These are phyloP conservation scores for Chalara sp. DNA, from an alignment of 2,329 filamentous ascomycete species.

Conservation along the genomic window DNA sequence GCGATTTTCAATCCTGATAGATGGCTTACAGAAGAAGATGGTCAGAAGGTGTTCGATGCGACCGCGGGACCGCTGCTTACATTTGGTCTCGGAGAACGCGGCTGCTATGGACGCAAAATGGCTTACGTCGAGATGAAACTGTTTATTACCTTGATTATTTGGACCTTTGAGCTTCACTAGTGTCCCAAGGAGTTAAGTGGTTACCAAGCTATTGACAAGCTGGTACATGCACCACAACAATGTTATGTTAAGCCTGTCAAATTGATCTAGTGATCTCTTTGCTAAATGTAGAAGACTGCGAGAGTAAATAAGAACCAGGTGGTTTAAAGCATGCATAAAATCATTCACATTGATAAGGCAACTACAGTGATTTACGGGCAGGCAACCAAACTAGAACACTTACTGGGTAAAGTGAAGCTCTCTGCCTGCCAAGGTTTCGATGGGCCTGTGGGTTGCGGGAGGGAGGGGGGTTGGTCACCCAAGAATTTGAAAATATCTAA, in stretches of 20 bases:
- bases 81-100: conserved; percentile 31
- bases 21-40: conserved; percentile 21
- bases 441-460: too few species aligned
- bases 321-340: too few species aligned
- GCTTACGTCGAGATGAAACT: conserved; percentile 29
- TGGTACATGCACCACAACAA: conserved; percentile 6
- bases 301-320: too few species aligned
- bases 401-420: too few species aligned
- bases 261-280: too few species aligned
- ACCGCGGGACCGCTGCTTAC: conserved; percentile 30
- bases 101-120: conserved; percentile 33
- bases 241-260: conserved; percentile 4
- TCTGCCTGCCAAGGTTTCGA: too few species aligned
- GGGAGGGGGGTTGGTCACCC: too few species aligned
- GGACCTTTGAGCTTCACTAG: conserved; percentile 8
- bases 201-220: conserved; percentile 2
- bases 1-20: conserved; percentile 30
- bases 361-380: too few species aligned
- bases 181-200: conserved; percentile 4
- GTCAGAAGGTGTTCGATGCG: conserved; percentile 23
- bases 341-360: too few species aligned
- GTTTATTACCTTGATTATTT: conserved; percentile 7
- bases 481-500: too few species aligned
- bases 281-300: too few species aligned
- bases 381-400: too few species aligned